Base-by-base conservation (phyloP, 495 filamentous ascomycete genomes). In the Alectoria sarmentosa region DNA sequence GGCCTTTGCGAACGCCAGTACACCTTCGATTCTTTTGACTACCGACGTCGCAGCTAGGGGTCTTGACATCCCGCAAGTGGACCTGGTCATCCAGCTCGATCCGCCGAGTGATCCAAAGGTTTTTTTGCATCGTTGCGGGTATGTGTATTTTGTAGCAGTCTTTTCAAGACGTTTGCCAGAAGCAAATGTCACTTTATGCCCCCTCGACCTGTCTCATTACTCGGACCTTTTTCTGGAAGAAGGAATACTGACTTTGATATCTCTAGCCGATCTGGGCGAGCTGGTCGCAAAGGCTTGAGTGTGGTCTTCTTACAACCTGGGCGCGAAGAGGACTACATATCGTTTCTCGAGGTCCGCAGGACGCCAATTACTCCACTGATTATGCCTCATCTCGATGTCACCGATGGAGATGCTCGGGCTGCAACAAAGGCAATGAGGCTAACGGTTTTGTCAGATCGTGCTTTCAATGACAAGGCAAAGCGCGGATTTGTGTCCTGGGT, bases 401-500 rank as follows among this genome's bases (percentile, higher is more conserved):
- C 83, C 1, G 80, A 86, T 3, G 76, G 75, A 5, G 86, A 90
- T 28, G 87, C 84, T 3, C 72, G 75, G 2, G 68, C 70, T 3
- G 74, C 79, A 0, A 84, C 83, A 0, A 70, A 79, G 14, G 75
- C 72, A 26, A 86, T 94, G 46, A 82, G 92, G 15, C 76, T 80
- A 32, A 73, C 82, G 17, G 85, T 90, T 2, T 74, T 80, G 21
- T 75, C 78, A 56, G 94, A 98, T 72, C 83, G 94, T n/a, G 88
- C 88, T 15, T 73, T 96, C 19, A 87, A 93, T 73, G 91, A 97
- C 64, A 91, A 94, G 67, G 90, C 86, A 21, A 89, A 96, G 71
- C 84, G 86, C 63, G 94, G 88, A 21, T 97, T 98, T 68, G 94
- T 97, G 54, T 91, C 87, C 76, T 96, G 92, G 89, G 82, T 96